Evolutionary conservation across 169 alveolate genomes (phyloP), one percentile per base, ranked within the genome.

Genomic region (Plasmodium cynomolgi): DNA sequence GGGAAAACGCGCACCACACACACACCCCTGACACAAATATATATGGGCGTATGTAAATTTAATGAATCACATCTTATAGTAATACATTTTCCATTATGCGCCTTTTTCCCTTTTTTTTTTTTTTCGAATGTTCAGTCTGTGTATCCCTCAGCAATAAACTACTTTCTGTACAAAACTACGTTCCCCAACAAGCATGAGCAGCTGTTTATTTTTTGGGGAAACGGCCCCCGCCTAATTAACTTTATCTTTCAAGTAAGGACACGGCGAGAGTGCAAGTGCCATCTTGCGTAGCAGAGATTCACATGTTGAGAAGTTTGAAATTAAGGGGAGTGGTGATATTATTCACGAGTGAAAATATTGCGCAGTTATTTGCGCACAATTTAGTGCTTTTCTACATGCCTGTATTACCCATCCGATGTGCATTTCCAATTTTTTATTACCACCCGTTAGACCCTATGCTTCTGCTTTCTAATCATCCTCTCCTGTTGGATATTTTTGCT

Each of bases 141-240:
- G 23, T 83, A 91, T 39, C 95, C 95, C 58, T 91, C 95, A 29
- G 26, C 84, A 31, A 11, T 91, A n/a, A 91, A 54, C 79, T 88
- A 74, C 73, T 95, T 92, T 82, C 26, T 83, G 58, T 96, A 74
- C 92, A 98, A 97, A 41, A 95, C 96, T 5, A 92, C 96, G 23
- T 93, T 96, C 39, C 97, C 97, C 20, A 97, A 96, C 91, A 96
- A 97, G 37, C 98, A 97, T 77, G 98, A 97, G 81, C 97, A 97
- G 86, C 84, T 97, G 11, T 97, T 97, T 88, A 84, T 91, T 79
- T 93, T 96, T 90, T 96, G 97, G 97, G 97, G 98, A 5, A 95
- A 96, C 72, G 98, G 98, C 0, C 98, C 98, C n/a, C 23, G 86
- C 77, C 37, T 91, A 33, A 68, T 91, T 41, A 92, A 81, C 82